phyloP scores from a whole-genome alignment of 2,329 filamentous ascomycete genomes.

The Dryadomyces quercus-mongolicae region DNA sequence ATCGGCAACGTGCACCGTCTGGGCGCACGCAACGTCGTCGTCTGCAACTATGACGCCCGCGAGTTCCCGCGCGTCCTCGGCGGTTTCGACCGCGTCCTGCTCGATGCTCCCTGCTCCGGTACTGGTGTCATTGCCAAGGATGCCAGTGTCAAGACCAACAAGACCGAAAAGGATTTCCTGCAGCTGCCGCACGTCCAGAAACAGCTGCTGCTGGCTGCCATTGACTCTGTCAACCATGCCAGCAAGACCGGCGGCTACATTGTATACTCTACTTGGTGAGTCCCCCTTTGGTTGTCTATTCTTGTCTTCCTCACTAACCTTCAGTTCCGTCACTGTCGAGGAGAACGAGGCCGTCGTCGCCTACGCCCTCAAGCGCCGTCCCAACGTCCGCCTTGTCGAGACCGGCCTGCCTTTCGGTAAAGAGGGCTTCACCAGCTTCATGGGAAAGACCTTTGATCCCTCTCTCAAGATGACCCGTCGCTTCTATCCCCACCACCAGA shows the following conservation, averaged over 20 bases:
- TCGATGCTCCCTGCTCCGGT: slow-evolving; percentile 91
- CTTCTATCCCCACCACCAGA: slow-evolving; percentile 75
- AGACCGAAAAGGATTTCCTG: slow-evolving; percentile 91
- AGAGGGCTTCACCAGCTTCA: slow-evolving; percentile 82
- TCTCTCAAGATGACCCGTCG: slow-evolving; percentile 71
- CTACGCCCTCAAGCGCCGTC: slow-evolving; percentile 81
- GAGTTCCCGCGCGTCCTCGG: slow-evolving; percentile 92
- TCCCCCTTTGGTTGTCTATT: not conserved
- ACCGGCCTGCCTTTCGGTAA: slow-evolving; percentile 84
- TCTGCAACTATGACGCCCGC: slow-evolving; percentile 89
- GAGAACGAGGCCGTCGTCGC: slow-evolving; percentile 79
- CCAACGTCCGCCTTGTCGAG: slow-evolving; percentile 88
- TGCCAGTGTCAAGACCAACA: slow-evolving; percentile 94
- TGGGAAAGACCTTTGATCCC: slow-evolving; percentile 83
- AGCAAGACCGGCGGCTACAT: slow-evolving; percentile 93
- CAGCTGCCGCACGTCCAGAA: slow-evolving; percentile 89
- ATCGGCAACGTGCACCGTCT: slow-evolving; percentile 97
- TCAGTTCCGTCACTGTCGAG: slow-evolving; percentile 13
- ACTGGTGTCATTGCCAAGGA: slow-evolving; percentile 98
- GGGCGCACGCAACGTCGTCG: slow-evolving; percentile 84
- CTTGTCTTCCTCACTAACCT: too few relatives aligned
- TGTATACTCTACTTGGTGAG: slow-evolving; percentile 81
- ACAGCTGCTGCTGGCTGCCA: slow-evolving; percentile 81
- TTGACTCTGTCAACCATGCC: slow-evolving; percentile 90
- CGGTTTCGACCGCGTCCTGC: slow-evolving; percentile 86